A percentile compares a stretch with the other conserved stretches of the same genome.
phyloP scores from a whole-genome alignment of 2,329 filamentous ascomycete genomes.

The Diaporthe humulicola region DNA sequence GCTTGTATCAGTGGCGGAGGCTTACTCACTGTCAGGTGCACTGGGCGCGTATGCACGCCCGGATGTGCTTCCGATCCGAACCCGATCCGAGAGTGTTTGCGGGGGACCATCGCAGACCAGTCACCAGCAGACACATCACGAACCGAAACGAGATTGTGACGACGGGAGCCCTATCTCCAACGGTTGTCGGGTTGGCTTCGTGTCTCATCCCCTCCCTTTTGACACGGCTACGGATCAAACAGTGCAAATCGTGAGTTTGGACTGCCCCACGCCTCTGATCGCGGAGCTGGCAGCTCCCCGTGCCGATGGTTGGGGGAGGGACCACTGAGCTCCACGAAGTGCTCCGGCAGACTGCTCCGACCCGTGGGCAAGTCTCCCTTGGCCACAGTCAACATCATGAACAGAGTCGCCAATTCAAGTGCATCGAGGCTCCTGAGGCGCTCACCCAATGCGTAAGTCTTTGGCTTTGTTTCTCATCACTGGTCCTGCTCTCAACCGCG shows the following conservation, averaged over 20 bases:
- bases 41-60: conserved; percentile 8
- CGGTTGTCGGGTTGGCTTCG: neutral
- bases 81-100: conserved; percentile 18
- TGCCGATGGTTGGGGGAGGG: neutral
- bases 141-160: neutral
- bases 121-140: conserved; percentile 17
- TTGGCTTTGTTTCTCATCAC: too few relatives aligned
- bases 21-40: neutral
- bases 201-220: neutral
- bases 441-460: conserved; percentile 12
- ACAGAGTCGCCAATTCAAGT: neutral
- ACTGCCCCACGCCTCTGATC: neutral
- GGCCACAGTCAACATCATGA: neutral
- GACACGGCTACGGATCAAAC: conserved; percentile 10
- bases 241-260: conserved; percentile 3
- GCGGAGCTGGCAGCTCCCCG: conserved; percentile 1
- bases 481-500: neutral
- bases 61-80: conserved; percentile 27
- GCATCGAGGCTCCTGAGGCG: conserved; percentile 10
- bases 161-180: neutral
- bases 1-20: neutral
- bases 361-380: neutral
- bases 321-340: neutral
- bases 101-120: conserved; percentile 2
- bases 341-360: neutral